These are phyloP conservation scores for Lentinula novae-zelandiae DNA, from an alignment of 1,284 basidiomycete species.

Conservation along the genomic window DNA sequence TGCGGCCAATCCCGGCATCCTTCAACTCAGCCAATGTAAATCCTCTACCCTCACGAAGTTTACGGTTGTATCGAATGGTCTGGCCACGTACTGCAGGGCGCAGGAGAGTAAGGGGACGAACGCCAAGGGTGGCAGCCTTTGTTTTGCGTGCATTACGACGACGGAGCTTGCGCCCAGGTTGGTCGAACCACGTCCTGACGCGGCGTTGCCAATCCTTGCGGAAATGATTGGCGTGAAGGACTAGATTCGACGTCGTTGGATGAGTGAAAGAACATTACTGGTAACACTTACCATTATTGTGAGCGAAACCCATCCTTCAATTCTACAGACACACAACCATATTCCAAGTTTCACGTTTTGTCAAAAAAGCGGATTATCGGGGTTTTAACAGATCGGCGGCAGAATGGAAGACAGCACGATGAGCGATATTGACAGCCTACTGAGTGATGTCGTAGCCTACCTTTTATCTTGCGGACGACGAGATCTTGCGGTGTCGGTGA, in stretches of 20 bases:
- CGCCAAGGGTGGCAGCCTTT: constrained; percentile 91
- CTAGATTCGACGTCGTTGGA: constrained; percentile 31
- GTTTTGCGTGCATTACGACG: constrained; percentile 90
- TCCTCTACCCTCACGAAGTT: constrained; percentile 94
- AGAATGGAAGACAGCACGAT: neutral
- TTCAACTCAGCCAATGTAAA: constrained; percentile 97
- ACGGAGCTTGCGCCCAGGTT: constrained; percentile 97
- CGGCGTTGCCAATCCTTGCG: constrained; percentile 97
- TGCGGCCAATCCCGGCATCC: constrained; percentile 93
- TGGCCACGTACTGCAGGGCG: constrained; percentile 97
- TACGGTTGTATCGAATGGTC: constrained; percentile 98
- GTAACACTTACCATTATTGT: constrained; percentile 69
- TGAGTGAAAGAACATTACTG: neutral
- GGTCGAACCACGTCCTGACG: constrained; percentile 98
- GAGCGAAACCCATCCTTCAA: constrained; percentile 70
- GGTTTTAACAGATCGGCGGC: neutral
- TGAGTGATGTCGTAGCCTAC: neutral
- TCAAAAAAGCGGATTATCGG: neutral
- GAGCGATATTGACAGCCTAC: neutral
- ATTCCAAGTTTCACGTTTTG: neutral
- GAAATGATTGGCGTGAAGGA: constrained; percentile 94
- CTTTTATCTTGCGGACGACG: constrained; percentile 39
- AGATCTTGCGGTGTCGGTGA: constrained; percentile 19
- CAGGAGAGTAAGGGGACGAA: constrained; percentile 88
- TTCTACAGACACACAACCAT: constrained; percentile 20